Percentiles rank a stretch among this genome's conserved stretches.
These are phyloP conservation scores for Dioscorea cayenensis DNA, from an alignment of 116 monocot species.

Conservation along the genomic window DNA sequence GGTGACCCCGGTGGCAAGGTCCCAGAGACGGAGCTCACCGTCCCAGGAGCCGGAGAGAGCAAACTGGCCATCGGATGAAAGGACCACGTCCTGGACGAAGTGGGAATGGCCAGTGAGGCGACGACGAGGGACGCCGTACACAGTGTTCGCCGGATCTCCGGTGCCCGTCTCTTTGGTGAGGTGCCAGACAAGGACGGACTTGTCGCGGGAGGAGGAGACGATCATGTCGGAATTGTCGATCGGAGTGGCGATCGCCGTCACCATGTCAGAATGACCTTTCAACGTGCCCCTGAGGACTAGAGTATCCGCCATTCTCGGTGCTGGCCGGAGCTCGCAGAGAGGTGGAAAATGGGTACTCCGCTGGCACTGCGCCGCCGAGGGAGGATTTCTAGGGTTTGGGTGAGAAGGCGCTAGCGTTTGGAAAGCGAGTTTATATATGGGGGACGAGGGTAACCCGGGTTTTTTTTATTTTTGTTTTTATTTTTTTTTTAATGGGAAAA, in stretches of 20 bases:
- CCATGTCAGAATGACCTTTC: conserved; percentile 19
- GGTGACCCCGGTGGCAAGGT: conserved; percentile 22
- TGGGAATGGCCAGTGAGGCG: conserved; percentile 38
- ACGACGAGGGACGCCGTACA: conserved; percentile 27
- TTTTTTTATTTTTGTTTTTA: too few species aligned
- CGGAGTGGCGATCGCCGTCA: conserved; percentile 33
- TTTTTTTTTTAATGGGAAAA: too few species aligned
- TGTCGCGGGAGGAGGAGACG: conserved; percentile 34
- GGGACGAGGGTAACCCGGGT: too few species aligned
- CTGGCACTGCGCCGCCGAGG: neutral
- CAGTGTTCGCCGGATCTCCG: neutral
- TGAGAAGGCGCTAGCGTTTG: too few species aligned
- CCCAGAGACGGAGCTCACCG: conserved; percentile 37
- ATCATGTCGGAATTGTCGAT: conserved; percentile 31
- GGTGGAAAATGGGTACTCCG: neutral
- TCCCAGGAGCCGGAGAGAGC: conserved; percentile 38
- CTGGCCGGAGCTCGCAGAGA: neutral
- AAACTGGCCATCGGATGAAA: conserved; percentile 32
- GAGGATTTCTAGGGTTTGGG: neutral
- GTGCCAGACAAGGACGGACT: conserved; percentile 29
- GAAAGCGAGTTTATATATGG: too few species aligned
- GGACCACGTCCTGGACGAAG: conserved; percentile 34
- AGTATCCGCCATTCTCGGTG: conserved; percentile 16
- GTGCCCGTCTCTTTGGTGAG: conserved; percentile 19
- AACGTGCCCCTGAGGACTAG: conserved; percentile 13